These are phyloP conservation scores for Spinacia oleracea DNA, from an alignment of 179 eudicot genomes.

Conservation along the genomic window DNA sequence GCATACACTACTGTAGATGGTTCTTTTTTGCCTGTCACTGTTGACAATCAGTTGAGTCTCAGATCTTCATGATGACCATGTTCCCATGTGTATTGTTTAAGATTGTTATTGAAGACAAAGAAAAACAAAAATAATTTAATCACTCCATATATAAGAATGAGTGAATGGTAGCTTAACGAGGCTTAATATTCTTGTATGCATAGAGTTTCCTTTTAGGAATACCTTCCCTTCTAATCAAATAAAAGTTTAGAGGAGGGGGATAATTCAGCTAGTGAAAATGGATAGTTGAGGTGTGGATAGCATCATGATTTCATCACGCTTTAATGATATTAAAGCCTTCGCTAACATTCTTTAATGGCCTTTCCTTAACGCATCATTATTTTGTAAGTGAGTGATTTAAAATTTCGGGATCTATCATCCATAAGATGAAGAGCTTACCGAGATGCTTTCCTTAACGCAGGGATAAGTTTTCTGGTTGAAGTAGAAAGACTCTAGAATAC, in stretches of 20 bases:
- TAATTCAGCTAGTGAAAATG: no score
- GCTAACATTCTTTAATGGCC: neutral
- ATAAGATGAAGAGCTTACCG: neutral
- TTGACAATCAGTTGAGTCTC: neutral
- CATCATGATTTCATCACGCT: neutral
- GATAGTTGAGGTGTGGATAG: neutral
- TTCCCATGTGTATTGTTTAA: no score
- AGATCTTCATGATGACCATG: neutral
- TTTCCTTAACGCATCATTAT: no score
- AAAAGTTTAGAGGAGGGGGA: neutral
- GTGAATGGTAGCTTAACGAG: neutral
- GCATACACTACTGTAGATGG: neutral
- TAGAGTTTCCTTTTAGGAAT: neutral
- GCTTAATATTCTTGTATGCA: neutral
- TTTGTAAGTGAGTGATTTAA: neutral
- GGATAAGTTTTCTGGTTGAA: neutral
- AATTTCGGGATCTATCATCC: neutral
- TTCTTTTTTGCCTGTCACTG: neutral
- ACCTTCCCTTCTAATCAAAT: no score
- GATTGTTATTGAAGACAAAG: no score
- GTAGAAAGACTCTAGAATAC: neutral
- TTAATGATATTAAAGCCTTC: neutral
- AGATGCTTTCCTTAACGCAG: neutral
- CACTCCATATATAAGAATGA: neutral
- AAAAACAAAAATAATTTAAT: neutral